These are phyloP conservation scores for Trypanosoma melophagium DNA, from an alignment of 208 protist genomes.

Conservation along the genomic window DNA sequence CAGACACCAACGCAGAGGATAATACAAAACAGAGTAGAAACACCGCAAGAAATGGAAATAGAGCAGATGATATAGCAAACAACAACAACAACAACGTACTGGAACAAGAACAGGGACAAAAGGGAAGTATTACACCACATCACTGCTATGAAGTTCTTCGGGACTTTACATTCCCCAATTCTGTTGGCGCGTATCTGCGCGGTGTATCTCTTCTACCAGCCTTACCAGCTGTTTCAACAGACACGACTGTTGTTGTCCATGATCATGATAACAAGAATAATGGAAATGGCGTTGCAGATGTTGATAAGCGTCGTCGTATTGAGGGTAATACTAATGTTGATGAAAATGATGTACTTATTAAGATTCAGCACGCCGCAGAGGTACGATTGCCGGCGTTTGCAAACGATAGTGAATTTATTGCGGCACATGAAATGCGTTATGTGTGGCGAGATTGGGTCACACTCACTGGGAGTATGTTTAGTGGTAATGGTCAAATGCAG, in stretches of 20 bases:
- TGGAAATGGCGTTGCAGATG: background rate
- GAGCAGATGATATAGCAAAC: background rate
- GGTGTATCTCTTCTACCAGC: conserved; percentile 8
- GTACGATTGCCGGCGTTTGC: conserved; percentile 45
- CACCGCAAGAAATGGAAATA: background rate
- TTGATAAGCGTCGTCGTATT: conserved; percentile 1
- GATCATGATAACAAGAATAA: background rate
- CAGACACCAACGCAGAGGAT: background rate
- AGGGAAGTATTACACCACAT: background rate
- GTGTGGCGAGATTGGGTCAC: conserved; percentile 36
- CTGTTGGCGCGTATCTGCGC: conserved; percentile 16
- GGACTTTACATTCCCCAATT: conserved; percentile 23
- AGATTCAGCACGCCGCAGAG: conserved; percentile 22
- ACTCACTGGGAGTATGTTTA: conserved; percentile 17
- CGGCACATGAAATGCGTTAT: conserved; percentile 47
- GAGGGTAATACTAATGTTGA: conserved; percentile 1
- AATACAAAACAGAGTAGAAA: background rate
- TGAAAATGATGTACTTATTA: background rate
- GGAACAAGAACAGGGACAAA: background rate
- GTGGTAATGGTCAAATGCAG: conserved; percentile 29
- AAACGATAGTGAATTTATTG: conserved; percentile 67
- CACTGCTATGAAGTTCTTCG: conserved; percentile 15
- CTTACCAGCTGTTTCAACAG: too few relatives aligned
- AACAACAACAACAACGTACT: background rate
- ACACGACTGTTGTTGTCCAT: background rate